Base-by-base conservation (phyloP, 163 green algal species). In the Botryococcus braunii region DNA sequence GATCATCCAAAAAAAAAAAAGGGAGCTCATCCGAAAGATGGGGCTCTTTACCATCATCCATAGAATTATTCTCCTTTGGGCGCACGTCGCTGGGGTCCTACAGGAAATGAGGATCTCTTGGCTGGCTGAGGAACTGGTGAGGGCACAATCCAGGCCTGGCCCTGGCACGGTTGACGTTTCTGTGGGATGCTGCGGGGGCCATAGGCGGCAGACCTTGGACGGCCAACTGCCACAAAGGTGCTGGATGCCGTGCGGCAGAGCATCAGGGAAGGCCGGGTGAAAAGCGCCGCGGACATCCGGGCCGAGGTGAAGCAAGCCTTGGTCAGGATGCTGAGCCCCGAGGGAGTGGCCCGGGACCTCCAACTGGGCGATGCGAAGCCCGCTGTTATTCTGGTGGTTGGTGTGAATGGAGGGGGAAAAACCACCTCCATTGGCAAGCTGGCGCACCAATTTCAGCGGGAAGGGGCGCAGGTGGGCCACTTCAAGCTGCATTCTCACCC, bases 391-490 rank as follows among this genome's bases (percentile, higher is more conserved):
- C 75, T 96, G 41, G 81, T 96, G 23, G 87, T 97, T 27, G 90
- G 89, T 9, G 89, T 96, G 27, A 97, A 96, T 71, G 90, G 89
- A 35, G 88, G 86, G 5, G 90, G 90, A 47, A 96, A 97, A 69
- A 92, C 87, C 5, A 95, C 89, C 5, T 94, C 86, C 21, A 89
- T 96, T 31, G 92, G 92, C 63, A 97, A 97, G 81, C 76, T 97
- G 48, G 84, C 92, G 4, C 69, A 90, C 73, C 86, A 88, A 63
- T 86, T 95, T 40, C 64, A 57, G 23, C 56, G 71, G 9, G 77
- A 90, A 58, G 88, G 84, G 8, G 84, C 78, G 7, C 85, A 83
- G 79, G 88, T 86, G 56, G 58, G 59, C 4, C 31, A 13, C 34
- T 11, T 27, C n/a, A 9, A 25, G 21, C 5, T 48, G 13, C 60